Base-by-base conservation (phyloP, 805 yeast species). In the Wickerhamomyces strasburgensis region DNA sequence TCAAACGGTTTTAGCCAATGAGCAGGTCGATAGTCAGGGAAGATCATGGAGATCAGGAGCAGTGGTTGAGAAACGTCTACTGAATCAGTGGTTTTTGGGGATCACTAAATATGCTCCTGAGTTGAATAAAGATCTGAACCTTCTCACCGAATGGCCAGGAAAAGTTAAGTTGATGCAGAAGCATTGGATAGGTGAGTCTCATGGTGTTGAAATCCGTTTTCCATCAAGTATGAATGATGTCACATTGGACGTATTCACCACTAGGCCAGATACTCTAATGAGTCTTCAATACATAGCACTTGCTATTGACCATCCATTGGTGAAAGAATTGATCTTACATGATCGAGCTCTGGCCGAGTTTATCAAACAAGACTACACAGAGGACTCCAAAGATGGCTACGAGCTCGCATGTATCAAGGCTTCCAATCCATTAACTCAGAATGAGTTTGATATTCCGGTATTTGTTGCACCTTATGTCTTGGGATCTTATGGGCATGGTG, bases 1-100 rank as follows among this genome's bases (percentile, higher is more conserved):
- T 52, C 75, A 82, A 46, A 93, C 98, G 0, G 98, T 93, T 2
- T 67, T 93, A 42, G 98, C 98, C 3, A 93, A 84, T 56, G 98
- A 93, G 61, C 98, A 93, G 60, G 97, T 93, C 3, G 98, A 93
- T 58, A 58, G 80, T 2, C 74, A 85, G 31, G 98, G 98, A 1
- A 68, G 79, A 38, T 87, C 97, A 0, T 93, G 98, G 98, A 74
- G 98, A 58, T 87, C 96, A 3, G 98, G 98, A 5, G 98, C 98
- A 0, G 42, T 80, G 13, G 98, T 90, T 0, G 97, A 93, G 58
- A 87, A 86, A 60, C 72, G 69, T 43, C 62, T 75, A 35, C 65
- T 93, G 31, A 84, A 80, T 44, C 98, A 93, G 58, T 93, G 98
- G 98, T 93, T 90, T 51, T 68, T 93, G 46, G 86, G 86, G 9